Conservation (phyloP, 2,329 filamentous ascomycete species). For the Cryphonectria naterciae region DNA sequence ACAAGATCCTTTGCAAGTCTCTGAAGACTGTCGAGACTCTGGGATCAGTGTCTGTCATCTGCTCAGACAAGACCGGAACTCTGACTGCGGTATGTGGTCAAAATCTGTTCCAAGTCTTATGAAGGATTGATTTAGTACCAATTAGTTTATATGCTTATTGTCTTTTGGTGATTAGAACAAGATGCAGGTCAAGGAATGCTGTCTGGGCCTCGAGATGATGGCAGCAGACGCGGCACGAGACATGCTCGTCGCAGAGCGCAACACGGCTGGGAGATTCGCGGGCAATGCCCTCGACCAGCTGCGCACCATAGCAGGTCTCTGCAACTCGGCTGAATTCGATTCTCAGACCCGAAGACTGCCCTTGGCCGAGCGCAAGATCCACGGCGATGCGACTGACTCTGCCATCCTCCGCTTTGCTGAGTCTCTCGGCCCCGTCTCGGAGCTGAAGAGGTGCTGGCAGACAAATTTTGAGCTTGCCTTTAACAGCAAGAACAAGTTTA, state of each 20-base stretch:
- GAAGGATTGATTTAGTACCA: not conserved
- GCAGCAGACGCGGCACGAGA: slow-evolving; percentile 56
- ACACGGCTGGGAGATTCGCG: slow-evolving; percentile 33
- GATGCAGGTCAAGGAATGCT: slow-evolving; percentile 73
- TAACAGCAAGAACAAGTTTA: slow-evolving; percentile 85
- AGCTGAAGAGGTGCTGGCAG: slow-evolving; percentile 66
- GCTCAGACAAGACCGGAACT: slow-evolving; percentile 78
- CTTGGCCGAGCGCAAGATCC: slow-evolving; percentile 64
- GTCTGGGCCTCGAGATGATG: slow-evolving; percentile 57
- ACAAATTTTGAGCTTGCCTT: slow-evolving; percentile 72
- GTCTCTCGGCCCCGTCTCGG: slow-evolving; percentile 60
- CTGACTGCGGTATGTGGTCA: slow-evolving; percentile 54
- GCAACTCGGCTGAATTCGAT: slow-evolving; percentile 78
- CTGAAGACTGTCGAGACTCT: slow-evolving; percentile 79
- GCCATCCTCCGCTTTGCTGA: slow-evolving; percentile 75
- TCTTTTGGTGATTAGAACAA: slow-evolving; percentile 56
- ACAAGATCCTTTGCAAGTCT: slow-evolving; percentile 79
- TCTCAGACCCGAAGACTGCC: slow-evolving; percentile 63
- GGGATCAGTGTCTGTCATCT: slow-evolving; percentile 73
- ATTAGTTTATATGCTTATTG: no score
- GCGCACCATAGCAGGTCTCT: slow-evolving; percentile 65
- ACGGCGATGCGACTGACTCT: slow-evolving; percentile 77
- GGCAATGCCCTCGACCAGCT: slow-evolving; percentile 60
- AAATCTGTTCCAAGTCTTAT: not conserved
- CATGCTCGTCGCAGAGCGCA: slow-evolving; percentile 36